Percentiles rank a stretch among this genome's conserved stretches.
Conservation (phyloP, 495 filamentous ascomycete genomes). For the Amphirosellinia nigrospora region DNA sequence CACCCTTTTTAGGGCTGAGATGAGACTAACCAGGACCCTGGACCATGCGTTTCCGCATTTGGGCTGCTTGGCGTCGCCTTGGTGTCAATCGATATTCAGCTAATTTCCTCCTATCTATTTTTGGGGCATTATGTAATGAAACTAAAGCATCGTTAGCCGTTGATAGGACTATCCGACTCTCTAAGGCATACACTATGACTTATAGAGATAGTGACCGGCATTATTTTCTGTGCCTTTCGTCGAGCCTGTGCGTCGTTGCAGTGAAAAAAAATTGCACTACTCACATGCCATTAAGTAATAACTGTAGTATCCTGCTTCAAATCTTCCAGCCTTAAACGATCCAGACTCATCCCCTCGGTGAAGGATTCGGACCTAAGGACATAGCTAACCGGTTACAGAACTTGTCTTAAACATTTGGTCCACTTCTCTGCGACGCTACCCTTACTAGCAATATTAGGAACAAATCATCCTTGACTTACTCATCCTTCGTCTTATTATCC, state of each 20-base stretch:
- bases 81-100: not conserved
- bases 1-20: conserved; percentile 22
- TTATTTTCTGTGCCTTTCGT: not conserved
- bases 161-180: not conserved
- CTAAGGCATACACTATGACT: not conserved
- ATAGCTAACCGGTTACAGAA: conserved; percentile 11
- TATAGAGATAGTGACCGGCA: not conserved
- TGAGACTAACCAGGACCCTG: conserved; percentile 6
- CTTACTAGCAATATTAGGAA: conserved; percentile 18
- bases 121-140: conserved; percentile 12
- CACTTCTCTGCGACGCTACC: conserved; percentile 9
- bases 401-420: not conserved
- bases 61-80: not conserved
- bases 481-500: conserved; percentile 15
- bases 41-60: not conserved
- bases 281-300: not conserved
- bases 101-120: conserved; percentile 19
- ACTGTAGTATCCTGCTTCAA: too few species aligned
- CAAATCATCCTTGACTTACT: conserved; percentile 4
- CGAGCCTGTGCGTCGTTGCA: too few species aligned
- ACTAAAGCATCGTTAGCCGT: not conserved
- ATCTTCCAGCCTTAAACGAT: not conserved
- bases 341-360: conserved; percentile 10
- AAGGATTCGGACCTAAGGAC: conserved; percentile 9
- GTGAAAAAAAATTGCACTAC: not conserved